Evolutionary conservation across 2,329 filamentous ascomycete genomes (phyloP).

Genomic region (Cryphonectria carpinicola): DNA sequence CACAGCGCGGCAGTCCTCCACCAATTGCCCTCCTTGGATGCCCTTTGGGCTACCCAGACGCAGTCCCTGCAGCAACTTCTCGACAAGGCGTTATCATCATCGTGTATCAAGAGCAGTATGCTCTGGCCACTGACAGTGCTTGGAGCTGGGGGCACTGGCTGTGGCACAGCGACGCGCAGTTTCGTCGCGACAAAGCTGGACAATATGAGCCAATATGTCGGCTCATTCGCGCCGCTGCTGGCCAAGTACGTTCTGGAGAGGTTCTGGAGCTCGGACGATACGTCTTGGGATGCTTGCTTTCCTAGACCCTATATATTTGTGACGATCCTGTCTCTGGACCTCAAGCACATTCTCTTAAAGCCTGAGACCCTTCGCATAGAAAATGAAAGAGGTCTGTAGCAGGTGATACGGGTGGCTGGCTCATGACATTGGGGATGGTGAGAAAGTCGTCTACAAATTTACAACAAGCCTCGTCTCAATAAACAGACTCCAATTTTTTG

Average conservation of each 20-base stretch:
- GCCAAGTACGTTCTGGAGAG: constrained; percentile 39
- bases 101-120: constrained; percentile 33
- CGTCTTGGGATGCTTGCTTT: constrained; percentile 44
- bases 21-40: constrained; percentile 24
- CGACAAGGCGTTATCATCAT: constrained; percentile 27
- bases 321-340: constrained; percentile 28
- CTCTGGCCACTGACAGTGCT: constrained; percentile 44
- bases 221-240: constrained; percentile 37
- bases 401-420: neutral
- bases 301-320: constrained; percentile 39
- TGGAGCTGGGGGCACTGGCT: constrained; percentile 38
- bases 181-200: constrained; percentile 37
- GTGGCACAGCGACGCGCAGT: constrained; percentile 29
- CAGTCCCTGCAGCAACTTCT: constrained; percentile 32
- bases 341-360: constrained; percentile 9
- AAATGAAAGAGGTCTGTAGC: neutral
- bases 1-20: constrained; percentile 39
- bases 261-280: constrained; percentile 42
- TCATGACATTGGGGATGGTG: neutral
- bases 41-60: constrained; percentile 23
- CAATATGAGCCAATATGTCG: constrained; percentile 35
- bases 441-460: neutral
- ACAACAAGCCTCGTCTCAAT: neutral
- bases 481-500: fast-evolving
- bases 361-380: neutral